Evolutionary conservation across 805 yeast genomes (phyloP).

Genomic region (Kuraishia piskuri): DNA sequence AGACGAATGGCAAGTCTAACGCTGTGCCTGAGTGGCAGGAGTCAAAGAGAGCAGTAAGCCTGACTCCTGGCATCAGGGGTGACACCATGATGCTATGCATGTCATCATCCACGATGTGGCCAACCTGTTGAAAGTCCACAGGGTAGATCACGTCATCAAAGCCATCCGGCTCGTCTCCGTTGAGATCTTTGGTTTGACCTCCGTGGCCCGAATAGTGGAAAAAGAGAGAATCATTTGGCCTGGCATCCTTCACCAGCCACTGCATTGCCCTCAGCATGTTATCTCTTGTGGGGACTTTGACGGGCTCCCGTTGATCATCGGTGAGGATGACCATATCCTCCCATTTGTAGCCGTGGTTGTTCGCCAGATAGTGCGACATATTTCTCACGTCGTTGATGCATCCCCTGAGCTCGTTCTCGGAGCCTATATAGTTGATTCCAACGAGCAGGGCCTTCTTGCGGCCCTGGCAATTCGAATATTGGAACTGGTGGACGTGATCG

Average conservation of each 20-base stretch:
- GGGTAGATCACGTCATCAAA: conserved; percentile 69
- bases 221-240: conserved; percentile 65
- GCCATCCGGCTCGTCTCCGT: conserved; percentile 73
- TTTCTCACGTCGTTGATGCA: conserved; percentile 63
- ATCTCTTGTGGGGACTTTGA: conserved; percentile 47
- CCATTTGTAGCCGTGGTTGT: conserved; percentile 31
- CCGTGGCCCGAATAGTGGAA: conserved; percentile 81
- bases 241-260: conserved; percentile 64
- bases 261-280: conserved; percentile 65
- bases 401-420: conserved; percentile 49
- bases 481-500: conserved; percentile 1
- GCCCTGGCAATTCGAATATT: conserved; percentile 52
- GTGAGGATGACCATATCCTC: conserved; percentile 47
- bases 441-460: conserved; percentile 57
- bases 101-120: conserved; percentile 59
- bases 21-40: conserved; percentile 76
- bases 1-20: conserved; percentile 63
- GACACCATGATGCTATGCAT: conserved; percentile 56
- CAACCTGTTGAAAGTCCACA: conserved; percentile 53
- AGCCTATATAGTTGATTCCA: conserved; percentile 65
- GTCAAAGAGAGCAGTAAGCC: conserved; percentile 67
- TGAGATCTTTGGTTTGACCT: conserved; percentile 51
- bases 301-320: conserved; percentile 36
- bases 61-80: conserved; percentile 56
- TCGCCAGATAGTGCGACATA: conserved; percentile 32